Percentiles rank a stretch among this genome's conserved stretches.
phyloP scores from a whole-genome alignment of 495 filamentous ascomycete species.

The Penicillium daleae region DNA sequence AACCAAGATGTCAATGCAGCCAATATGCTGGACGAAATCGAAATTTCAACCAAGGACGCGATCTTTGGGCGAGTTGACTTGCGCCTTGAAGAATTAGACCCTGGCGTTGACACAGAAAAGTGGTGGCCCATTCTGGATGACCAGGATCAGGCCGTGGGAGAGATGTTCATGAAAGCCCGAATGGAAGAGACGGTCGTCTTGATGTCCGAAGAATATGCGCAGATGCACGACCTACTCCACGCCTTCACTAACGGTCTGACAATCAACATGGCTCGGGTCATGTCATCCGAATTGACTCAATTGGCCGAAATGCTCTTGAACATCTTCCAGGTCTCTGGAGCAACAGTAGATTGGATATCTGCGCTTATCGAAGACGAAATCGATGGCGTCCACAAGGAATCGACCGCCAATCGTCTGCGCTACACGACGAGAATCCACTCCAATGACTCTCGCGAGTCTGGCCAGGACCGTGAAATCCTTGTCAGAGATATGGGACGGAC shows the following conservation, averaged over 20 bases:
- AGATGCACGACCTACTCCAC: slow-evolving; percentile 82
- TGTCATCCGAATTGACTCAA: slow-evolving; percentile 74
- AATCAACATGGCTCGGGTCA: slow-evolving; percentile 76
- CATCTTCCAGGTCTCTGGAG: slow-evolving; percentile 94
- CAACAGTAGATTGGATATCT: slow-evolving; percentile 88
- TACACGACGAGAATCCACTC: slow-evolving; percentile 79
- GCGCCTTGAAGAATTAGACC: slow-evolving; percentile 78
- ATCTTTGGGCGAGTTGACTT: slow-evolving; percentile 80
- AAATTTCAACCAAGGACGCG: slow-evolving; percentile 58
- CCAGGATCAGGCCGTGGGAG: slow-evolving; percentile 73
- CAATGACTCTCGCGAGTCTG: slow-evolving; percentile 72
- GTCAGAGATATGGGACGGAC: slow-evolving; percentile 62
- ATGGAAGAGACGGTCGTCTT: slow-evolving; percentile 89
- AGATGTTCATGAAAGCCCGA: slow-evolving; percentile 82
- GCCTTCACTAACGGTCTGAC: slow-evolving; percentile 82
- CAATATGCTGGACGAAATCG: slow-evolving; percentile 53
- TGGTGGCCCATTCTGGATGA: slow-evolving; percentile 87
- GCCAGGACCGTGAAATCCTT: slow-evolving; percentile 62
- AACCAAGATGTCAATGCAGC: slow-evolving; percentile 48
- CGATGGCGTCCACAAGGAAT: slow-evolving; percentile 84
- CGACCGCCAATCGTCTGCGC: slow-evolving; percentile 64
- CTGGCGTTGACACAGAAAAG: slow-evolving; percentile 79
- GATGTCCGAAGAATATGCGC: slow-evolving; percentile 82
- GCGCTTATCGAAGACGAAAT: slow-evolving; percentile 95
- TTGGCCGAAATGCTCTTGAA: slow-evolving; percentile 89